phyloP scores from a whole-genome alignment of 1,284 basidiomycete genomes.

The Exobasidium cylindrosporum region DNA sequence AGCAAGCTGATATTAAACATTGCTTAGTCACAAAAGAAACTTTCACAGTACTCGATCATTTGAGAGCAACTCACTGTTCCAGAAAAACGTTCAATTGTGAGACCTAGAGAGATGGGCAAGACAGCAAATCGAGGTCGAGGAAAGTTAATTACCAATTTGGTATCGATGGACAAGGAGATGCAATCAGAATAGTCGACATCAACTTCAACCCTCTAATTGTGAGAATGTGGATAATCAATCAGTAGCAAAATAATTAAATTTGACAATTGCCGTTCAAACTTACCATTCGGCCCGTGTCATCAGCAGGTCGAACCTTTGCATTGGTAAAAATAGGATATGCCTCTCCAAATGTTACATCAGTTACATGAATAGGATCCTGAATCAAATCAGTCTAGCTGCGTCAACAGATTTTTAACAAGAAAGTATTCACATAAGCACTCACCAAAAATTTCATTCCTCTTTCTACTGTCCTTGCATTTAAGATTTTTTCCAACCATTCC shows the following conservation, averaged over 20 bases:
- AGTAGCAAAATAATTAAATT: not conserved
- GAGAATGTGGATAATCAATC: not conserved
- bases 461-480: slow-evolving; percentile 30
- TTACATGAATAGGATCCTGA: slow-evolving; percentile 61
- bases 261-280: slow-evolving; percentile 31
- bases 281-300: slow-evolving; percentile 60
- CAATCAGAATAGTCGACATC: slow-evolving; percentile 63
- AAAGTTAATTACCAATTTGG: slow-evolving; percentile 62
- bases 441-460: slow-evolving; percentile 7
- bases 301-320: slow-evolving; percentile 61
- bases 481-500: slow-evolving; percentile 46
- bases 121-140: slow-evolving; percentile 62
- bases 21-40: no score
- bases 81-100: slow-evolving; percentile 61
- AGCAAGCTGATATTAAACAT: not conserved
- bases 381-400: no score
- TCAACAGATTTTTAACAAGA: no score
- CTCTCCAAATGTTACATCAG: slow-evolving; percentile 60
- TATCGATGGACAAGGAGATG: slow-evolving; percentile 60
- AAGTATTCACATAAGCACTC: no score
- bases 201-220: slow-evolving; percentile 59
- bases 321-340: slow-evolving; percentile 60
- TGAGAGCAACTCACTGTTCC: slow-evolving; percentile 59
- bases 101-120: slow-evolving; percentile 61
- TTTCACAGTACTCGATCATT: no score